phyloP scores from a whole-genome alignment of 495 filamentous ascomycete genomes.

The Aspergillus sclerotiicarbonarius region DNA sequence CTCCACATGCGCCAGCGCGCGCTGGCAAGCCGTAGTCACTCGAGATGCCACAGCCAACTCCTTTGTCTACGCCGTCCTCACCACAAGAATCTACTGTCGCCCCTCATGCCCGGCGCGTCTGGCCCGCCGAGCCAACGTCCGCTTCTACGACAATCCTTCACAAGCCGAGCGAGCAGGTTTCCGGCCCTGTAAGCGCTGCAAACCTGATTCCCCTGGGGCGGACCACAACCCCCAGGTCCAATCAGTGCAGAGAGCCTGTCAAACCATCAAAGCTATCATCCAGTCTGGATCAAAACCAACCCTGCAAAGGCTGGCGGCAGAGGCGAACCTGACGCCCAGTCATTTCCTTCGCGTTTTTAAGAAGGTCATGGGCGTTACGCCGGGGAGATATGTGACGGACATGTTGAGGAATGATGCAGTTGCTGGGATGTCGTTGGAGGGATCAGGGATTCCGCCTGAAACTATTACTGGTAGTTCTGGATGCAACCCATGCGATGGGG shows the following conservation, averaged over 20 bases:
- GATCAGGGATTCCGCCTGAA: slow-evolving; percentile 1
- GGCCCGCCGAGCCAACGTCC: slow-evolving; percentile 59
- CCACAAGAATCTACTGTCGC: slow-evolving; percentile 64
- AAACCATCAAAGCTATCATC: slow-evolving; percentile 26
- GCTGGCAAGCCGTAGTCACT: slow-evolving; percentile 56
- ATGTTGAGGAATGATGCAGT: background rate
- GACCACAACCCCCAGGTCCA: slow-evolving; percentile 41
- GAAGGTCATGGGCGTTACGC: slow-evolving; percentile 57
- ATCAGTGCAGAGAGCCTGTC: slow-evolving; percentile 48
- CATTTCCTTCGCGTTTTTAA: slow-evolving; percentile 65
- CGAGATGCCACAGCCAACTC: slow-evolving; percentile 48
- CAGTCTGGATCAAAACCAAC: slow-evolving; percentile 36
- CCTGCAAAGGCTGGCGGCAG: slow-evolving; percentile 49
- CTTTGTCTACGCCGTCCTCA: slow-evolving; percentile 63
- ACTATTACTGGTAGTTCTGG: background rate
- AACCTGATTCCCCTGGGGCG: slow-evolving; percentile 43
- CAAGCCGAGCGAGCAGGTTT: slow-evolving; percentile 58
- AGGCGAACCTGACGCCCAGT: slow-evolving; percentile 55
- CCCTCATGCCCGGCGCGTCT: slow-evolving; percentile 60
- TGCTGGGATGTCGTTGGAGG: slow-evolving; percentile 3
- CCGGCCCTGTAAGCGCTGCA: slow-evolving; percentile 64
- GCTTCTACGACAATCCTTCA: slow-evolving; percentile 54
- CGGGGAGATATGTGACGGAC: slow-evolving; percentile 51
- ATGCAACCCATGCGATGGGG: slow-evolving; percentile 18
- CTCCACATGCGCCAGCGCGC: slow-evolving; percentile 30